Evolutionary conservation across 495 filamentous ascomycete species (phyloP).

Genomic region (Apodospora peruviana): DNA sequence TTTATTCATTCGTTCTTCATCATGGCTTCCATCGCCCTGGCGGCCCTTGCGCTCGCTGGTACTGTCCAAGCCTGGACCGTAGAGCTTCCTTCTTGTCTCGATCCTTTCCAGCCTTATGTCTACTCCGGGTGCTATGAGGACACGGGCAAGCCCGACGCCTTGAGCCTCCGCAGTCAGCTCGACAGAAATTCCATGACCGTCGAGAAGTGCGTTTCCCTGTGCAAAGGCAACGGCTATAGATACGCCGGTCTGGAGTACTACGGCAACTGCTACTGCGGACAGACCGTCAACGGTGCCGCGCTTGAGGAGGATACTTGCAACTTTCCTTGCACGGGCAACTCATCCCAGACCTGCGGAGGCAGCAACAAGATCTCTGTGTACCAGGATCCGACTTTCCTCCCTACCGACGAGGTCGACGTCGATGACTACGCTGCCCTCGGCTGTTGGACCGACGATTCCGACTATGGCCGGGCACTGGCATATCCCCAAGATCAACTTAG

Average conservation of each 20-base stretch:
- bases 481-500: conserved; percentile 38
- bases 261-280: conserved; percentile 49
- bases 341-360: conserved; percentile 41
- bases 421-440: conserved; percentile 46
- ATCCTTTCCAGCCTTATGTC: conserved; percentile 42
- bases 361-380: conserved; percentile 42
- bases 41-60: conserved; percentile 25
- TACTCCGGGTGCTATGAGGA: conserved; percentile 50
- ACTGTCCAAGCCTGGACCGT: conserved; percentile 29
- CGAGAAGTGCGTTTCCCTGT: conserved; percentile 45
- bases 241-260: conserved; percentile 53
- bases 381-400: conserved; percentile 47
- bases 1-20: not conserved
- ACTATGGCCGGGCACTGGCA: conserved; percentile 41
- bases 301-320: conserved; percentile 34
- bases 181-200: conserved; percentile 41
- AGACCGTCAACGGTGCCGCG: conserved; percentile 32
- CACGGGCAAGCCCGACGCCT: conserved; percentile 24
- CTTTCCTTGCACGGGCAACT: conserved; percentile 43
- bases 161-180: conserved; percentile 34
- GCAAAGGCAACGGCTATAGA: conserved; percentile 51
- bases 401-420: conserved; percentile 30
- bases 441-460: conserved; percentile 50
- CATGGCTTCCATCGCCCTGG: conserved; percentile 24
- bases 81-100: conserved; percentile 33